A percentile compares a stretch with the other conserved stretches of the same genome.
These are phyloP conservation scores for Tricholomella constricta DNA, from an alignment of 768 basidiomycete species.

Conservation along the genomic window DNA sequence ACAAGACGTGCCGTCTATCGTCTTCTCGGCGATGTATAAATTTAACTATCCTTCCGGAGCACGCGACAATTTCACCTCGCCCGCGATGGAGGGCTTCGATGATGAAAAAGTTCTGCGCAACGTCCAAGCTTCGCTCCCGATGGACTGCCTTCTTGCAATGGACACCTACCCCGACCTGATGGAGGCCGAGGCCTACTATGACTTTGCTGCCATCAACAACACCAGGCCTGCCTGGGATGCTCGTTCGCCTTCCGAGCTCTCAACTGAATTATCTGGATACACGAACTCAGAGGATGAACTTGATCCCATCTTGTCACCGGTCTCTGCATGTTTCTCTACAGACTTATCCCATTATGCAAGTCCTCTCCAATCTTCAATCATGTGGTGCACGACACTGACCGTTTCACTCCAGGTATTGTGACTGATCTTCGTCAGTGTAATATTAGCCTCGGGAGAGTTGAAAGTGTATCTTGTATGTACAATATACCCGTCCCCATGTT, in stretches of 20 bases:
- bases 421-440: slow-evolving; percentile 4
- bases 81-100: slow-evolving; percentile 13
- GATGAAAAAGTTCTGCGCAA: slow-evolving; percentile 13
- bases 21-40: slow-evolving; percentile 62
- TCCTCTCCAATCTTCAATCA: slow-evolving; percentile 6
- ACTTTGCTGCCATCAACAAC: slow-evolving; percentile 9
- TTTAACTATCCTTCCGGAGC: slow-evolving; percentile 44
- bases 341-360: slow-evolving; percentile 38
- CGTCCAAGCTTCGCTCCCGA: slow-evolving; percentile 16
- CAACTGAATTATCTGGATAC: slow-evolving; percentile 15
- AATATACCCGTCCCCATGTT: slow-evolving; percentile 11
- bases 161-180: slow-evolving; percentile 13
- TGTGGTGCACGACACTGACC: background rate
- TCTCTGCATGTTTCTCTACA: slow-evolving; percentile 29
- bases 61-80: slow-evolving; percentile 13
- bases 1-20: slow-evolving; percentile 26
- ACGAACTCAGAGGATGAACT: slow-evolving; percentile 17
- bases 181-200: slow-evolving; percentile 17
- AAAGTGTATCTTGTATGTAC: slow-evolving; percentile 20
- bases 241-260: slow-evolving; percentile 16
- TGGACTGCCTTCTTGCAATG: slow-evolving; percentile 23
- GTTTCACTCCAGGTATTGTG: slow-evolving; percentile 10
- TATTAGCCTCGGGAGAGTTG: background rate
- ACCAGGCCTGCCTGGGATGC: slow-evolving; percentile 12
- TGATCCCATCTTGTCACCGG: slow-evolving; percentile 19